Evolutionary conservation across 164 flowering plant species (phyloP).

Genomic region (Annona cherimola): DNA sequence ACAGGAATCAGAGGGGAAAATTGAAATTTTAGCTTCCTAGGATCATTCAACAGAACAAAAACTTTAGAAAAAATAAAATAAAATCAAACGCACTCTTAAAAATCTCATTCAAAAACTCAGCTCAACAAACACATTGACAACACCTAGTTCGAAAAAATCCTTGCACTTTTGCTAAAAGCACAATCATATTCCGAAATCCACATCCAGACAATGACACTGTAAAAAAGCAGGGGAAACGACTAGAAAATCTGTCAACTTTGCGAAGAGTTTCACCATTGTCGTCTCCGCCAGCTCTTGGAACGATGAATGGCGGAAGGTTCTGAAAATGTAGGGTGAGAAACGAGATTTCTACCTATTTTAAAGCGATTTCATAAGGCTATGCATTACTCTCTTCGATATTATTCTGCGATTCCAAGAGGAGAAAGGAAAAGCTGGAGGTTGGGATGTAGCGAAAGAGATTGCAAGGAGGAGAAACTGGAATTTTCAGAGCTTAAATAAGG

Average conservation of each 20-base stretch:
- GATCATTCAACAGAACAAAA: background rate
- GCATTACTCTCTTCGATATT: background rate
- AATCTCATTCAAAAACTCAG: background rate
- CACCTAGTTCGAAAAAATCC: conserved; percentile 7
- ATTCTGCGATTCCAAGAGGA: background rate
- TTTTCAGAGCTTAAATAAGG: background rate
- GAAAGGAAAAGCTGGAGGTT: background rate
- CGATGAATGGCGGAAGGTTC: background rate
- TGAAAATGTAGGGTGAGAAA: background rate
- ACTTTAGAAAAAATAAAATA: background rate
- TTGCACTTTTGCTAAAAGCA: background rate
- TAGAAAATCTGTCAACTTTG: background rate
- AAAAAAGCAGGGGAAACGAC: background rate
- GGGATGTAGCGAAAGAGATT: background rate
- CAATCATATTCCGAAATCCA: background rate
- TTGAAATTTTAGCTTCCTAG: conserved; percentile 1
- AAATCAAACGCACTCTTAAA: background rate
- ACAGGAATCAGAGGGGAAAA: background rate
- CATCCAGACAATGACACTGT: background rate
- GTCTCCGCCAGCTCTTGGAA: background rate
- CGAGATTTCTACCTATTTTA: background rate
- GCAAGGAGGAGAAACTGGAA: background rate
- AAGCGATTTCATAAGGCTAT: background rate
- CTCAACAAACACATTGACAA: background rate
- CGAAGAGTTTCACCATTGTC: background rate